Conservation (phyloP, 805 yeast species). For the Candida montana region DNA sequence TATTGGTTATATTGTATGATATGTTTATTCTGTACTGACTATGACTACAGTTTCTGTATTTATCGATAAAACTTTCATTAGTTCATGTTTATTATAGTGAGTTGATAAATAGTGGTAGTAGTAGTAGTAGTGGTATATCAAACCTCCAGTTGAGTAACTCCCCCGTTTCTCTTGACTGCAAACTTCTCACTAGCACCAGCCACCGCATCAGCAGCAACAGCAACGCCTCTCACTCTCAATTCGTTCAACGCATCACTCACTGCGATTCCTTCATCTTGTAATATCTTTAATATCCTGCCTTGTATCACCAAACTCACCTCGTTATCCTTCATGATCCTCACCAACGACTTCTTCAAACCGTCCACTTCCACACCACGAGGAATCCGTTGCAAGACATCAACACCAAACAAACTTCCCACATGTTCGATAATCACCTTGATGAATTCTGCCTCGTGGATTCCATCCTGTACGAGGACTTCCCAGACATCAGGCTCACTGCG, state of each 20-base stretch:
- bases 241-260: conserved; percentile 29
- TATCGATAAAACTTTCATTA: too few species aligned
- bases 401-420: conserved; percentile 60
- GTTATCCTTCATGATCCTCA: conserved; percentile 58
- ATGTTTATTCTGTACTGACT: too few species aligned
- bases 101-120: too few species aligned
- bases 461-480: conserved; percentile 66
- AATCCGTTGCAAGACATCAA: conserved; percentile 61
- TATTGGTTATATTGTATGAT: too few species aligned
- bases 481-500: conserved; percentile 65
- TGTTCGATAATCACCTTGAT: conserved; percentile 67
- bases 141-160: neutral
- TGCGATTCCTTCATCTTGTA: conserved; percentile 44
- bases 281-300: conserved; percentile 48
- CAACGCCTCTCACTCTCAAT: conserved; percentile 28
- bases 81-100: too few species aligned
- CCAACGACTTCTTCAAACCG: conserved; percentile 57
- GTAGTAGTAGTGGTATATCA: too few species aligned
- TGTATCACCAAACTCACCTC: conserved; percentile 50
- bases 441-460: conserved; percentile 69
- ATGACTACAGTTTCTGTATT: too few species aligned
- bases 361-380: conserved; percentile 57
- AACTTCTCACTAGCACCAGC: neutral
- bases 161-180: conserved; percentile 2
- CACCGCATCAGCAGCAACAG: conserved; percentile 2